Conservation (phyloP, 306 rosid genomes). For the Aeschynomene evenia region DNA sequence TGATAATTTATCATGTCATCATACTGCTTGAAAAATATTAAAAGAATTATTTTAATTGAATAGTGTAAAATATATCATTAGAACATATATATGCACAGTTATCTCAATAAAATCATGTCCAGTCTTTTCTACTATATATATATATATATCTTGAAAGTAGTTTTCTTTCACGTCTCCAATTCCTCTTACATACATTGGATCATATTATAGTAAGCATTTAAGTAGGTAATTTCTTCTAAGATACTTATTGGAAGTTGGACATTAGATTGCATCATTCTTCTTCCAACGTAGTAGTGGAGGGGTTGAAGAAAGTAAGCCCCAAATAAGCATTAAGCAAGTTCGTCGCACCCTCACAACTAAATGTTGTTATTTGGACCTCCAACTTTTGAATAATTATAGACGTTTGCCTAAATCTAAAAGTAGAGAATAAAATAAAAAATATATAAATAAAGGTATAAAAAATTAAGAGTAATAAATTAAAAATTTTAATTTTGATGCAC, state of each 20-base stretch:
- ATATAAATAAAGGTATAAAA: no score
- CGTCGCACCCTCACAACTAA: background rate
- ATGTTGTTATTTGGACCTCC: no score
- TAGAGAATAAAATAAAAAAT: no score
- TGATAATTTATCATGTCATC: no score
- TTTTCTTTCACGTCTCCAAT: background rate
- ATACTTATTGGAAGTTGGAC: no score
- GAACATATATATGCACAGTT: background rate
- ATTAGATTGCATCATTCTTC: background rate
- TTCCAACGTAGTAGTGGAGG: background rate
- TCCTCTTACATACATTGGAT: background rate
- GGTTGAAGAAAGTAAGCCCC: slow-evolving; percentile 1
- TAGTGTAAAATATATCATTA: no score
- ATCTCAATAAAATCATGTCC: background rate
- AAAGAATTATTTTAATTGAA: no score
- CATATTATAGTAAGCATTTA: slow-evolving; percentile 20
- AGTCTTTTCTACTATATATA: background rate
- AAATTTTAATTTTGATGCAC: no score
- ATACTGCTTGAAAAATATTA: no score
- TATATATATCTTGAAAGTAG: background rate
- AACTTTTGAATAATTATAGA: no score
- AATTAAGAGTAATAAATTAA: no score
- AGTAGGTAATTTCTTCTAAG: background rate
- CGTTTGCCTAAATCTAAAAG: no score
- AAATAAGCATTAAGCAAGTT: slow-evolving; percentile 8